These are phyloP conservation scores for Diaporthe ilicicola DNA, from an alignment of 2,329 filamentous ascomycete species.

Conservation along the genomic window DNA sequence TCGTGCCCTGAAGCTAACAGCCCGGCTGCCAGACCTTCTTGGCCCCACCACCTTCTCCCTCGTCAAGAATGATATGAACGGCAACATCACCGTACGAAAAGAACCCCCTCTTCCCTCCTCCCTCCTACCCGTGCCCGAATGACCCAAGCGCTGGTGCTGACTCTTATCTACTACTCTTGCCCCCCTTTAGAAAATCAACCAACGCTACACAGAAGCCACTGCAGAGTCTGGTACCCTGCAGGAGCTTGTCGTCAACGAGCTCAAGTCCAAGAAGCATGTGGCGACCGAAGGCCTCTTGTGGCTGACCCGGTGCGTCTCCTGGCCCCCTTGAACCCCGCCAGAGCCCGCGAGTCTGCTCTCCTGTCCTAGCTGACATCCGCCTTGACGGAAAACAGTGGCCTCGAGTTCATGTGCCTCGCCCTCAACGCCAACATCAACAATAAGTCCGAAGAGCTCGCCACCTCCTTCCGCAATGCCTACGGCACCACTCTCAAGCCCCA, in stretches of 20 bases:
- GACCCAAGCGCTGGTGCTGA: neutral
- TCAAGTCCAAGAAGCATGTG: slow-evolving; percentile 87
- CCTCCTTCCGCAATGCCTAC: slow-evolving; percentile 89
- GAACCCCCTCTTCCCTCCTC: neutral
- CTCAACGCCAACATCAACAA: slow-evolving; percentile 80
- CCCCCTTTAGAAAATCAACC: slow-evolving; percentile 79
- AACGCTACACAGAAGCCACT: slow-evolving; percentile 81
- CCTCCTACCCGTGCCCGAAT: neutral
- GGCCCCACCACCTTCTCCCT: slow-evolving; percentile 82
- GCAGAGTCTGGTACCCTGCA: slow-evolving; percentile 85
- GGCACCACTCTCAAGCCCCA: slow-evolving; percentile 87
- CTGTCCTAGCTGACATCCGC: slow-evolving; percentile 14
- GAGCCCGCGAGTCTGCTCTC: slow-evolving; percentile 28
- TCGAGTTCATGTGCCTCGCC: slow-evolving; percentile 91
- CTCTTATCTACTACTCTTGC: too few species aligned
- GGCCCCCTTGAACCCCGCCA: neutral
- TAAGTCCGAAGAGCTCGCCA: slow-evolving; percentile 76
- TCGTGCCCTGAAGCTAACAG: slow-evolving; percentile 25
- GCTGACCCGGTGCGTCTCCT: slow-evolving; percentile 76
- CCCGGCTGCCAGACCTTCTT: slow-evolving; percentile 61
- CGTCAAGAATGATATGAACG: slow-evolving; percentile 89
- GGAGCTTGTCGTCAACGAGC: slow-evolving; percentile 83
- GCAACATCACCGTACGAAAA: slow-evolving; percentile 83
- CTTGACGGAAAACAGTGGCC: slow-evolving; percentile 66
- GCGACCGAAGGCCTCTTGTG: slow-evolving; percentile 92